Evolutionary conservation across 2,329 filamentous ascomycete genomes (phyloP).

Genomic region (Capronia epimyces): DNA sequence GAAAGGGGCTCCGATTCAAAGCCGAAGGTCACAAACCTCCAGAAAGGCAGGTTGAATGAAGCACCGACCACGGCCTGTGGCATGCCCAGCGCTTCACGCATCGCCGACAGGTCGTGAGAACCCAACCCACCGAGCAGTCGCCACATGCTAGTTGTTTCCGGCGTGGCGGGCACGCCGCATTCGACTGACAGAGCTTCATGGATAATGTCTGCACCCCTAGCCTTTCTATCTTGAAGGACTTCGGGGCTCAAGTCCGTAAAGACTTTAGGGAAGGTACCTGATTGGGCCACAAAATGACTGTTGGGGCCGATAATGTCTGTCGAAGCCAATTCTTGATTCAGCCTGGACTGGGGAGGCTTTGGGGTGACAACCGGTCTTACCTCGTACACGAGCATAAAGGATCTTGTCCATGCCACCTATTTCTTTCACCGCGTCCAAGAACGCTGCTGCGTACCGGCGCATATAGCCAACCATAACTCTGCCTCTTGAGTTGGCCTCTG

Average conservation of each 20-base stretch:
- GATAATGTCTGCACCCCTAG: constrained; percentile 29
- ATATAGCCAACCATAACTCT: constrained; percentile 57
- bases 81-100: constrained; percentile 51
- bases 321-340: constrained; percentile 17
- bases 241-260: constrained; percentile 36
- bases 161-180: constrained; percentile 32
- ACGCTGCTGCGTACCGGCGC: constrained; percentile 55
- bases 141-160: constrained; percentile 29
- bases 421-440: constrained; percentile 51
- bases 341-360: background rate
- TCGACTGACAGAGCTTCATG: constrained; percentile 33
- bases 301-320: constrained; percentile 54
- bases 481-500: constrained; percentile 42
- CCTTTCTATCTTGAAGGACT: constrained; percentile 28
- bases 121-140: constrained; percentile 46
- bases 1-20: background rate
- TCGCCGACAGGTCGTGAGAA: constrained; percentile 49
- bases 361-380: constrained; percentile 1
- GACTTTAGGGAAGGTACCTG: constrained; percentile 31
- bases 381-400: constrained; percentile 46
- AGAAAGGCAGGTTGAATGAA: constrained; percentile 36
- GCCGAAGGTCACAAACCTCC: constrained; percentile 11
- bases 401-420: constrained; percentile 49
- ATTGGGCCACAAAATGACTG: constrained; percentile 32
- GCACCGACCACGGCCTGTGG: constrained; percentile 42